Evolutionary conservation across 2,329 filamentous ascomycete species (phyloP), one percentile per base, ranked within the genome.

Genomic region (Aspergillus fumigatus): DNA sequence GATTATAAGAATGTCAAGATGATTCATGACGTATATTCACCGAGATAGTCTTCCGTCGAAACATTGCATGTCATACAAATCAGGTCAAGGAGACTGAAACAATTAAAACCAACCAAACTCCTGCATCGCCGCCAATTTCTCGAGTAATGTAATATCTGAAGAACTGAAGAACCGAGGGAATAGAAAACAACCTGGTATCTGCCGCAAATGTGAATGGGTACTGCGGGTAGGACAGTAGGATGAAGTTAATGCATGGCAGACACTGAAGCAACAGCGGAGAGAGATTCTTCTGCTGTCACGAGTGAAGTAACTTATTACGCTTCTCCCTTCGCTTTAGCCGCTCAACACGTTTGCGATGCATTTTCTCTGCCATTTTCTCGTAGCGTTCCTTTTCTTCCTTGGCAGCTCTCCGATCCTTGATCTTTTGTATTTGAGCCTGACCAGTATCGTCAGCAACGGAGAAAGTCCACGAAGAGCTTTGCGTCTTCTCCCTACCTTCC

Each of bases 261-360:
- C 32, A 32, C 23, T 51, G 29, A 56, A 27, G 11, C 43, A n/a
- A 53, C n/a, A n/a, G 35, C 32, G 25, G 25, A 51, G 32, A 53
- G 56, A 41, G 49, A 10, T 19, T 40, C 50, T 19, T 38, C 55
- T 19, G 32, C 51, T 26, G 27, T 75, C 62, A 79, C 32, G 76
- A 78, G 61, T 73, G 76, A 54, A 79, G 68, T 55, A 79, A 53
- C 65, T 78, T 79, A 66, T 79, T 99, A 71, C 94, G 86, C 87
- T 97, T 97, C 81, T 99, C 94, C 75, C 91, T 89, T 71, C 92
- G 85, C 86, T 92, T 96, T 75, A 96, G 77, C 66, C 94, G 85
- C 77, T 99, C 94, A 11, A 97, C 88, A 59, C 92, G 84, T 82
- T 96, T 97, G 76, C 85, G 86, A 79, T 97, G 93, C 94, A 99